Evolutionary conservation across 495 filamentous ascomycete genomes (phyloP), one percentile per base, ranked within the genome.

Genomic region (Chaetomidium leptoderma): DNA sequence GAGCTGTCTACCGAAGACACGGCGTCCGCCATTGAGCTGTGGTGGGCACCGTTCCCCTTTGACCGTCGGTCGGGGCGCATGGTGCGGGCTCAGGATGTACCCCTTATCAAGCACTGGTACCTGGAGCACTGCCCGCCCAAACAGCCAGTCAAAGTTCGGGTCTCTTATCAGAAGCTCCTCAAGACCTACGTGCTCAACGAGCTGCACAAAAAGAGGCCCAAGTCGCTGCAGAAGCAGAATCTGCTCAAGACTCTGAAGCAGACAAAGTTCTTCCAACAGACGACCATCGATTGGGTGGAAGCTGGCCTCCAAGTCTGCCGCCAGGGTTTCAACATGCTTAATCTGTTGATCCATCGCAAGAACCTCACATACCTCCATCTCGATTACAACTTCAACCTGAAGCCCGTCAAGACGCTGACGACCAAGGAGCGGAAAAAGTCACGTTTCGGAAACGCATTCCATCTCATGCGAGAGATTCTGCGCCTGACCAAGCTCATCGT

Each of bases 401-500:
- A 99, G 76, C 95, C 95, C 9, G 92, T 99, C 60, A 99, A 99
- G 74, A 99, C 95, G 0, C 70, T 99, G 70, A 99, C 95, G 0
- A 99, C 93, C 19, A 99, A 99, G 74, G 95, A 99, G 78, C 88
- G 95, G 48, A 99, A 99, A 80, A 99, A 99, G 83, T 97, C 93
- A 24, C 88, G 95, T 43, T 99, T 99, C 64, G 95, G 95, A 77
- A 99, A 99, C 66, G 95, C 95, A 33, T 99, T 99, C 80, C 95
- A 99, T 76, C 76, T 99, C 54, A 97, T 97, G 95, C 85, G 95
- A 65, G 95, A 99, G 75, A 97, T 99, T 63, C 77, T 99, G n/a
- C 89, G 93, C 23, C 72, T 99, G 58, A 97, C 93, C 13, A 99
- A 99, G 73, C 81, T 99, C 61, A 97, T 99, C 65, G 95, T 99